phyloP scores from a whole-genome alignment of 192 early-diverging fungal genomes.

The Backusella morwellensis region DNA sequence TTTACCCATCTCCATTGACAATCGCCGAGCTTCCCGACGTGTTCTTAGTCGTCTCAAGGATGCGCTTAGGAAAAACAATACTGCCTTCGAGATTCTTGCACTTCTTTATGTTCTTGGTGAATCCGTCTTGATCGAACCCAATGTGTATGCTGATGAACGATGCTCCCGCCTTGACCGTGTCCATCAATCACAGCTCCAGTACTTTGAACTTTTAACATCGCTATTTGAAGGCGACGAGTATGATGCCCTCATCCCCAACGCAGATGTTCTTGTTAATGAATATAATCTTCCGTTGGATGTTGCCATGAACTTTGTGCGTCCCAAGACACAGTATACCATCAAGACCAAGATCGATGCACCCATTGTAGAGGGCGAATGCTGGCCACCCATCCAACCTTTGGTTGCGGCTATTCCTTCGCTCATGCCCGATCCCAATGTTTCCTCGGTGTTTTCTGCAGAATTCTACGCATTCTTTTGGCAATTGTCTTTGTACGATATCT shows the following conservation, averaged over 20 bases:
- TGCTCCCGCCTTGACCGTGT: constrained; percentile 60
- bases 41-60: constrained; percentile 54
- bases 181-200: constrained; percentile 61
- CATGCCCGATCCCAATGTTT: not conserved
- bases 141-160: constrained; percentile 48
- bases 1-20: constrained; percentile 44
- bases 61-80: constrained; percentile 51
- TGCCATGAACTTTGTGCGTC: constrained; percentile 65
- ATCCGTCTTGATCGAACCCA: constrained; percentile 44
- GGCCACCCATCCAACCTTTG: not conserved
- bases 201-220: constrained; percentile 57
- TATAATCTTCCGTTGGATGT: constrained; percentile 62
- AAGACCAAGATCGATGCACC: constrained; percentile 3
- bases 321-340: constrained; percentile 23
- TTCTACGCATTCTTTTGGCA: constrained; percentile 86
- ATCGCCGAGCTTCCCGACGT: constrained; percentile 47
- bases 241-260: constrained; percentile 42
- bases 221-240: constrained; percentile 51
- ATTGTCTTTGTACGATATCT: constrained; percentile 71
- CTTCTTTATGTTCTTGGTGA: constrained; percentile 61
- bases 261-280: constrained; percentile 44
- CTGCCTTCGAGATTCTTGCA: constrained; percentile 54
- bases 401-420: not conserved
- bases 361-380: not conserved
- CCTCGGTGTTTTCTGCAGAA: constrained; percentile 32